phyloP scores from a whole-genome alignment of 2,329 filamentous ascomycete species.

The Amphichorda felina region DNA sequence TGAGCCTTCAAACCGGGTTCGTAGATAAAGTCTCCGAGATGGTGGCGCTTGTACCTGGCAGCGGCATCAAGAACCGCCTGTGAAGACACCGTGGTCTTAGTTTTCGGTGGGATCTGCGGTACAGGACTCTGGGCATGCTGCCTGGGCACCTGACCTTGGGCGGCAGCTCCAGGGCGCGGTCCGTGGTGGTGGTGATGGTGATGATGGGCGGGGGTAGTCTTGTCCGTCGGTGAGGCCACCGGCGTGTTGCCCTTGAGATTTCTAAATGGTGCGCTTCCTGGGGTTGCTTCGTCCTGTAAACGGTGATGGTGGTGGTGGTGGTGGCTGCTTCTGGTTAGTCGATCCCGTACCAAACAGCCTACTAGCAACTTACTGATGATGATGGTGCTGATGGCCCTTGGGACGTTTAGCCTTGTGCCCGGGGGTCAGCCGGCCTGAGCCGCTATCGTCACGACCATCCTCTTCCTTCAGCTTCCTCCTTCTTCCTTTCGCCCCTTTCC shows the following conservation, averaged over 20 bases:
- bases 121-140: constrained; percentile 10
- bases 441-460: constrained; percentile 51
- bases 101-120: constrained; percentile 37
- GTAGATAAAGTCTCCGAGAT: constrained; percentile 80
- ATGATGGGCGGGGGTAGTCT: constrained; percentile 25
- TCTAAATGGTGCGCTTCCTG: constrained; percentile 28
- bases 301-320: constrained; percentile 54
- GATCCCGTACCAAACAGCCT: not conserved
- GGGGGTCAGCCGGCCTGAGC: constrained; percentile 49
- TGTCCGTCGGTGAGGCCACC: constrained; percentile 28
- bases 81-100: constrained; percentile 55
- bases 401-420: constrained; percentile 49
- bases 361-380: constrained; percentile 49
- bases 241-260: constrained; percentile 34
- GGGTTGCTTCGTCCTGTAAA: constrained; percentile 24
- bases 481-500: constrained; percentile 38
- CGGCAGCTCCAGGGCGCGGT: constrained; percentile 19
- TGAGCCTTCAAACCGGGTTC: constrained; percentile 50
- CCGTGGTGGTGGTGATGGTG: constrained; percentile 32
- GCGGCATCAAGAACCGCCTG: constrained; percentile 62
- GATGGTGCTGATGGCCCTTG: constrained; percentile 56
- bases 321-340: constrained; percentile 13
- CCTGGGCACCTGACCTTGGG: constrained; percentile 12
- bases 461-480: constrained; percentile 70
- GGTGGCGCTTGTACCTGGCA: constrained; percentile 57